Percentiles rank a stretch among this genome's conserved stretches.
phyloP scores from a whole-genome alignment of 169 alveolate species.

The Perkinsus marinus region DNA sequence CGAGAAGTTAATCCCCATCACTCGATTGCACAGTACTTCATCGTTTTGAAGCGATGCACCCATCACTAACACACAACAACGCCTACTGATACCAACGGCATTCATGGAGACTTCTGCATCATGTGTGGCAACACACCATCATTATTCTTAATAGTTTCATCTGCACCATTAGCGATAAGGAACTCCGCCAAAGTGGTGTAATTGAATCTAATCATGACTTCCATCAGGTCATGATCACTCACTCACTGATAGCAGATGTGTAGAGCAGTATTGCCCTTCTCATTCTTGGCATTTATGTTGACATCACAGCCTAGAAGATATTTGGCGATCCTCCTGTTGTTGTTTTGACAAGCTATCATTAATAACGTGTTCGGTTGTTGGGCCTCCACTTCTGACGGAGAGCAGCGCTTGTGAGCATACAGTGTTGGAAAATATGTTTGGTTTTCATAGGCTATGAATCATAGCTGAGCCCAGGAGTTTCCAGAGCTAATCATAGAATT shows the following conservation, averaged over 20 bases:
- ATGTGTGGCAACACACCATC: background rate
- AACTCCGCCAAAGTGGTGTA: background rate
- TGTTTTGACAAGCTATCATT: constrained; percentile 8
- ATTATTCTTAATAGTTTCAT: background rate
- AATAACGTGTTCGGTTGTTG: background rate
- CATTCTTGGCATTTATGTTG: constrained; percentile 10
- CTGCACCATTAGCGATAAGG: constrained; percentile 2
- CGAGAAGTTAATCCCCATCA: no score
- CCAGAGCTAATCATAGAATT: no score
- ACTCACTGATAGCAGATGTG: constrained; percentile 12
- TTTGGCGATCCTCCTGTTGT: constrained; percentile 5
- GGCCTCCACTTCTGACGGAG: background rate
- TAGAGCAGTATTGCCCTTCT: constrained; percentile 23
- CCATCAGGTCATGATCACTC: background rate
- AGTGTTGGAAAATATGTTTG: no score
- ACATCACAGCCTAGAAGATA: constrained; percentile 6
- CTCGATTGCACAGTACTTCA: no score
- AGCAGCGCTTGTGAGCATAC: background rate
- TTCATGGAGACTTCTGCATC: background rate
- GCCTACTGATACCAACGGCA: no score
- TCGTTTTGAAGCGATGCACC: no score
- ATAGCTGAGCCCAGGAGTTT: no score
- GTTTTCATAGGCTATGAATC: no score
- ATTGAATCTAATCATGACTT: background rate
- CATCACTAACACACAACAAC: no score